These are phyloP conservation scores for Cystobasidium tubakii DNA, from an alignment of 768 basidiomycete genomes.

Conservation along the genomic window DNA sequence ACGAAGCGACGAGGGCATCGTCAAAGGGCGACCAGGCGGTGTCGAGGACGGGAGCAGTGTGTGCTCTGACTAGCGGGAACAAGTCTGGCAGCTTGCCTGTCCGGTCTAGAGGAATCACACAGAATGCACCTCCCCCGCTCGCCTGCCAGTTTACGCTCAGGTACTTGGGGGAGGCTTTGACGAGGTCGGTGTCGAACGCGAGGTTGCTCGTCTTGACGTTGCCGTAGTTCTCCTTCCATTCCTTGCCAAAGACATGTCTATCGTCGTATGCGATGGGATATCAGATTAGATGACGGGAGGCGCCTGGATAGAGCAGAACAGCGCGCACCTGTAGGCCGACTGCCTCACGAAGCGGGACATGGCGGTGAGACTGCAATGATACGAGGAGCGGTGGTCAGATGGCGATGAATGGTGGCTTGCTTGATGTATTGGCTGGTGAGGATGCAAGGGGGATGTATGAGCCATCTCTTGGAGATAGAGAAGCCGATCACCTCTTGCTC, in stretches of 20 bases:
- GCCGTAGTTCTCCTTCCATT: slow-evolving; percentile 56
- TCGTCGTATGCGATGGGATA: slow-evolving; percentile 55
- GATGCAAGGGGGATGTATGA: too few relatives aligned
- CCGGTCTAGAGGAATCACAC: slow-evolving; percentile 72
- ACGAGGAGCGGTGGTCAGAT: not conserved
- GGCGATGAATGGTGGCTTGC: too few relatives aligned
- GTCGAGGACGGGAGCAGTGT: slow-evolving; percentile 61
- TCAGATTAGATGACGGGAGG: not conserved
- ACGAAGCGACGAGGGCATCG: slow-evolving; percentile 82
- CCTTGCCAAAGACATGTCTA: slow-evolving; percentile 78
- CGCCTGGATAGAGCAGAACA: not conserved
- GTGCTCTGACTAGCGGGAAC: slow-evolving; percentile 78
- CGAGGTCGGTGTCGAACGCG: slow-evolving; percentile 53
- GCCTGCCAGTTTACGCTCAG: slow-evolving; percentile 90
- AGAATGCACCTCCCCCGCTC: slow-evolving; percentile 87
- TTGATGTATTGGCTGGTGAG: too few relatives aligned
- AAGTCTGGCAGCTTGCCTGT: slow-evolving; percentile 67
- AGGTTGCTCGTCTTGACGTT: slow-evolving; percentile 79
- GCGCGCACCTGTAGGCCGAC: not conserved
- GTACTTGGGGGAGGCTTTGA: slow-evolving; percentile 79
- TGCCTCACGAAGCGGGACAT: slow-evolving; percentile 17
- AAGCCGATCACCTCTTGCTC: not conserved
- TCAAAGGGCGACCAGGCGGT: slow-evolving; percentile 95
- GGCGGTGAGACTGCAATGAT: too few relatives aligned
- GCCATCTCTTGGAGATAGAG: too few relatives aligned